Evolutionary conservation across 345 rosid species (phyloP), one percentile per base, ranked within the genome.

Genomic region (Viola odorata): DNA sequence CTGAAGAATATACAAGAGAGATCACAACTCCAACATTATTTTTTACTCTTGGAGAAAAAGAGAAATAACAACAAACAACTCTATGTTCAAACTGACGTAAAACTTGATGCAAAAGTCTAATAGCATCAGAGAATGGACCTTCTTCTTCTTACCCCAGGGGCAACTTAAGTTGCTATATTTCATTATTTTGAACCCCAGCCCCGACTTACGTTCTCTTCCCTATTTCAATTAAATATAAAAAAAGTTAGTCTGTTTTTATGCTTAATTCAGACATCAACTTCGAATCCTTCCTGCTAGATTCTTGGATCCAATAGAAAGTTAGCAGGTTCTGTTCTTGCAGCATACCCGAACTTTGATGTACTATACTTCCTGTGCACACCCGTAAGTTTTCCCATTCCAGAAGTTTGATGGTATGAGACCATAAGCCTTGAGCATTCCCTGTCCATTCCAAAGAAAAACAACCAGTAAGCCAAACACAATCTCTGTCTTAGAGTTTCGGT

Each of bases 401-500:
- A 84, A 75, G 82, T 82, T 76, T 79, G 79, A 78, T 95, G 97
- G 61, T 81, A 84, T 40, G 55, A 67, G 50, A 84, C 95, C 85
- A 95, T 95, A 79, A 82, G 62, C 66, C 77, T 82, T 47, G 96
- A 80, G 70, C 99, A 94, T 65, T 88, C 96, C 69, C 99, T 94
- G 57, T 50, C 49, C 42, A 53, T 15, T 42, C 39, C 48, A 5
- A 48, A 42, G 37, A 59, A 45, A 37, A 53, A n/a, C 53, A 45
- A 44, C 11, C 37, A 53, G 14, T 15, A 3, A 53, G 44, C 1
- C 11, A 8, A 39, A 16, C 10, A 11, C 6, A 15, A 1, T 41
- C 14, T 10, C 6, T 7, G 8, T 3, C 8, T 6, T 37, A 7
- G 50, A 40, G 11, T 23, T 38, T 38, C 17, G 12, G 14, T 11